Evolutionary conservation across 345 rosid species (phyloP).

Genomic region (Moricandia arvensis): DNA sequence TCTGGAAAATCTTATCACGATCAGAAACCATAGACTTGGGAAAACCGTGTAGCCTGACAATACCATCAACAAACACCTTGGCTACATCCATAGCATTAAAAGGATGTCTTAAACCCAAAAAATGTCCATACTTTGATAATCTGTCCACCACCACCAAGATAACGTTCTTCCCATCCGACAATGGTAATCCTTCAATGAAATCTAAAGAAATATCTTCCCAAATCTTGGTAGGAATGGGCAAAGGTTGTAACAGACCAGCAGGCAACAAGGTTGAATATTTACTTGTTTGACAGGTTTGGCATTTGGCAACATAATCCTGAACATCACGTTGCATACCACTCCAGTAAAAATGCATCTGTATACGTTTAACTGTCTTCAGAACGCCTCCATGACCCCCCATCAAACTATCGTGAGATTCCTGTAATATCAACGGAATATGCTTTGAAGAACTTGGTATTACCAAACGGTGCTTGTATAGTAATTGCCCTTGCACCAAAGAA

Average conservation of each 20-base stretch:
- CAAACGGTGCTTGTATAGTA: neutral
- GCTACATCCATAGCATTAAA: neutral
- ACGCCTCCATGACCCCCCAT: neutral
- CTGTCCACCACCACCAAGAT: neutral
- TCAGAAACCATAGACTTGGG: too few species aligned
- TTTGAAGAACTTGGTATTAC: neutral
- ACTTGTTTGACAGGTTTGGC: neutral
- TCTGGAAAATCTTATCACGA: neutral
- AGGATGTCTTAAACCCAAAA: neutral
- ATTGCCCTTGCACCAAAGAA: neutral
- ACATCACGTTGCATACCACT: neutral
- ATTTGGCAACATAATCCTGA: neutral
- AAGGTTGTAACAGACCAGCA: neutral
- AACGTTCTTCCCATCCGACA: neutral
- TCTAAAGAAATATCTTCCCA: too few species aligned
- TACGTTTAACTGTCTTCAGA: neutral
- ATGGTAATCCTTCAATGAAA: neutral
- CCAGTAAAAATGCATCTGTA: neutral
- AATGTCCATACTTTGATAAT: neutral
- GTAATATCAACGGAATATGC: neutral
- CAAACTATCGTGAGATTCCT: neutral
- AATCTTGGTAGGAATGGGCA: neutral
- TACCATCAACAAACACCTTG: accelerated
- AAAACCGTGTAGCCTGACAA: neutral
- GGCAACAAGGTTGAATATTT: neutral